Base-by-base conservation (phyloP, 306 rosid genomes). In the Styphnolobium japonicum region DNA sequence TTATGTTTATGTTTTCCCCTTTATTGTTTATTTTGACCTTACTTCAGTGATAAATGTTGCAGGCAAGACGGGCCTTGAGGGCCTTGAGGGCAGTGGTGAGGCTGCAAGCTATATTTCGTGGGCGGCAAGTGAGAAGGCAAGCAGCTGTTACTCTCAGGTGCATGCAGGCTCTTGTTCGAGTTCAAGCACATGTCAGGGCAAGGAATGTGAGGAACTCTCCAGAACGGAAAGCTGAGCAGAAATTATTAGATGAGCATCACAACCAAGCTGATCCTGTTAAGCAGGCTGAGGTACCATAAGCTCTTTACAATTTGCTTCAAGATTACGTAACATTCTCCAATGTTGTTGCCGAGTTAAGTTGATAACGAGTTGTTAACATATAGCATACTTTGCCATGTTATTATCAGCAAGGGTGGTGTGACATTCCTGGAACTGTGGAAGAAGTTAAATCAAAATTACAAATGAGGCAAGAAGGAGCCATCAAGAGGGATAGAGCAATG, bases 111-210 rank as follows among this genome's bases (percentile, higher is more conserved):
- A 92, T 95, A 88, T 91, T 92, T 75, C 88, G 98, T 0, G 94
- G 98, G 3, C 64, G 95, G 67, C 87, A 65, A 78, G 98, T 92
- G 43, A 85, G 98, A 57, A 92, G 89, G 83, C 98, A 92, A 87
- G 97, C 98, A 1, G 98, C 91, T 8, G 88, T 95, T 48, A 92
- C 98, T 18, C 83, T 95, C 43, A 88, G 92, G 80, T 95, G 98
- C 70, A 92, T 92, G 98, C 98, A 94, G 77, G 98, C 98, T 53
- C 97, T 95, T 16, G 97, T 92, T 70, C 86, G 91, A 73, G 97
- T 90, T 85, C 96, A 95, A 80, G 84, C 94, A 18, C 83, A 85
- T 37, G 87, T 86, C 18, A 85, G 88, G 73, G 94, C 95, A 21
- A 85, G 75, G 81, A 80, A 80, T 76, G 93, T 55, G 45, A 78